phyloP scores from a whole-genome alignment of 2,329 filamentous ascomycete species.

The Aspergillus bombycis region DNA sequence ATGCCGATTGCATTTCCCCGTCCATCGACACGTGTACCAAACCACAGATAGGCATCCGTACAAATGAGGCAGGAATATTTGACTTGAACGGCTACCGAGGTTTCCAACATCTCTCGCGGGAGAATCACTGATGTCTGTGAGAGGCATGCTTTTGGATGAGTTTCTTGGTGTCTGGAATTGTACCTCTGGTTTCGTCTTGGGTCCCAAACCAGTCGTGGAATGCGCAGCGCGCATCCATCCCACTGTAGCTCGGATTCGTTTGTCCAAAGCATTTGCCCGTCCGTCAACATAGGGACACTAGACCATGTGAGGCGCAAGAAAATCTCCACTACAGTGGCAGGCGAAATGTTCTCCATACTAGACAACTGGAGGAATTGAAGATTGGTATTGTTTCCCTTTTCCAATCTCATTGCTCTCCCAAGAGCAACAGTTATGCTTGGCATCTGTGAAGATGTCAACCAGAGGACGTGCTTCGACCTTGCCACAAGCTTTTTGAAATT shows the following conservation, averaged over 20 bases:
- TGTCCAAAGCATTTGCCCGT: background rate
- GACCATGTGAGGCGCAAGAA: constrained; percentile 6
- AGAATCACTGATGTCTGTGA: background rate
- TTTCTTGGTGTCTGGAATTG: background rate
- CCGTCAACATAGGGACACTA: background rate
- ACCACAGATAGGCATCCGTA: background rate
- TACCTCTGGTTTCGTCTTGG: background rate
- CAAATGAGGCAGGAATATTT: background rate
- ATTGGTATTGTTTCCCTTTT: background rate
- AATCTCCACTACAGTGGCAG: background rate
- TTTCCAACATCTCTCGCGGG: no score
- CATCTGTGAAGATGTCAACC: background rate
- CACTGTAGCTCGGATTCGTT: background rate
- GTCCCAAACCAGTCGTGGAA: background rate
- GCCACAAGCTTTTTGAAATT: background rate
- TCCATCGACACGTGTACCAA: background rate
- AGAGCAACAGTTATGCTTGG: background rate
- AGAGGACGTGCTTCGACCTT: constrained; percentile 4
- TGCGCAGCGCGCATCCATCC: background rate
- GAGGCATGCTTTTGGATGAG: background rate
- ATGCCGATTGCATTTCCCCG: background rate
- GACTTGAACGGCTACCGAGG: background rate
- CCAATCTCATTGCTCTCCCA: background rate
- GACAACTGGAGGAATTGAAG: background rate
- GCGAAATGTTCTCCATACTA: background rate